Evolutionary conservation across 768 basidiomycete genomes (phyloP).

Genomic region (Tylopilus subfusipes): DNA sequence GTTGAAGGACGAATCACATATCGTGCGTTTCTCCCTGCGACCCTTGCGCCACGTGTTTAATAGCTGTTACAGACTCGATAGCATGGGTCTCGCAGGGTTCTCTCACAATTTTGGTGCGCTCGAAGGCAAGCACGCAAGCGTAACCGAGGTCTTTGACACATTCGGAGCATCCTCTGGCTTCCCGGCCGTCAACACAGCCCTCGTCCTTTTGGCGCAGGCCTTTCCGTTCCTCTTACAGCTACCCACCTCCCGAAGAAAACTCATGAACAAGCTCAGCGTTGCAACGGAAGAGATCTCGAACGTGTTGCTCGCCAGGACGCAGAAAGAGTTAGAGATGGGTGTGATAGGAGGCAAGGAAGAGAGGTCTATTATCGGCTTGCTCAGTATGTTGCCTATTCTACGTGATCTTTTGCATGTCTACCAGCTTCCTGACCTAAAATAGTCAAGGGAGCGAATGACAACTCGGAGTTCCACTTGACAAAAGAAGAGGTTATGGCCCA

Average conservation of each 20-base stretch:
- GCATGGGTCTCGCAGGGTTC: conserved; percentile 57
- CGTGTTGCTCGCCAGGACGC: conserved; percentile 36
- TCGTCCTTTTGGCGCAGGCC: conserved; percentile 36
- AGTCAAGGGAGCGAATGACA: conserved; percentile 38
- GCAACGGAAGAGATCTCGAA: conserved; percentile 40
- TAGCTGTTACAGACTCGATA: conserved; percentile 44
- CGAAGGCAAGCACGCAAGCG: conserved; percentile 42
- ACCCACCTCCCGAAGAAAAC: conserved; percentile 35
- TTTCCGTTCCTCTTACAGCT: conserved; percentile 36
- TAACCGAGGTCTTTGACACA: conserved; percentile 41
- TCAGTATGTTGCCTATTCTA: conserved; percentile 1
- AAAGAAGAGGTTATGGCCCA: conserved; percentile 28
- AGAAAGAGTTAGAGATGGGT: conserved; percentile 30
- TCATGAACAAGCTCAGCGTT: conserved; percentile 31
- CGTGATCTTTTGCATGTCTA: conserved; percentile 12
- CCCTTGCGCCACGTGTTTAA: not conserved
- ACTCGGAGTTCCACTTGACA: conserved; percentile 24
- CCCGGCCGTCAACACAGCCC: conserved; percentile 26
- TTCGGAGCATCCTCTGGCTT: conserved; percentile 23
- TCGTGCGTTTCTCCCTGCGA: conserved; percentile 20
- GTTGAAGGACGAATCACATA: conserved; percentile 33
- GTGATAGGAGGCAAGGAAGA: conserved; percentile 22
- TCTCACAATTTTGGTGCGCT: conserved; percentile 54
- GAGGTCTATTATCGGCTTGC: conserved; percentile 24
- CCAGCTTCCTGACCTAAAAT: not conserved